Conservation (phyloP, 208 protist genomes). For the Naegleria gruberi region DNA sequence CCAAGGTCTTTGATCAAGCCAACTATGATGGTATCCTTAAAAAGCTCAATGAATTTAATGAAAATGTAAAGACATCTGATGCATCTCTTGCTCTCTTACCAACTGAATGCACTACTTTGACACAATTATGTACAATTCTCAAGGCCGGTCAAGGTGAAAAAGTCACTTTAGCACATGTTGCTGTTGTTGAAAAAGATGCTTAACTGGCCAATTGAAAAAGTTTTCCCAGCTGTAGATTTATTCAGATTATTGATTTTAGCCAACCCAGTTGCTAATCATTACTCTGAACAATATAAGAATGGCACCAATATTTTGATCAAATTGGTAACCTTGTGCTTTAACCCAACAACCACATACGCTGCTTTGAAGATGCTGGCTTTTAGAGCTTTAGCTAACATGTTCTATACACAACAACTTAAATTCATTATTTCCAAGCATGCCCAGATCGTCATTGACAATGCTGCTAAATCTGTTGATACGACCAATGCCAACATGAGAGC, state of each 20-base stretch:
- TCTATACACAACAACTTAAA: not conserved
- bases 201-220: not conserved
- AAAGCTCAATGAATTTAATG: not conserved
- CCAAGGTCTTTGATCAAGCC: not conserved
- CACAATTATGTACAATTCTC: not conserved
- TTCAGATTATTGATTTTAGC: not conserved
- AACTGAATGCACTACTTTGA: not conserved
- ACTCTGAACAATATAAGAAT: not conserved
- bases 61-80: not conserved
- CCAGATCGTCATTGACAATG: not conserved
- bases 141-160: not conserved
- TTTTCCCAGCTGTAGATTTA: not conserved
- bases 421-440: not conserved
- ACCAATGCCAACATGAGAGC: not conserved
- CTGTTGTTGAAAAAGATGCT: not conserved
- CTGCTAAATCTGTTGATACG: not conserved
- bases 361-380: not conserved
- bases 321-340: not conserved
- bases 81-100: not conserved
- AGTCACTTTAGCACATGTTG: not conserved
- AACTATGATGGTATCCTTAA: not conserved
- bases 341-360: not conserved
- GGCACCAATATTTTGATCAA: not conserved
- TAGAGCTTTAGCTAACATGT: conserved; percentile 1
- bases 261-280: not conserved